A percentile compares a stretch with the other conserved stretches of the same genome.
Conservation (phyloP, 2,329 filamentous ascomycete species). For the Beauveria sp. region DNA sequence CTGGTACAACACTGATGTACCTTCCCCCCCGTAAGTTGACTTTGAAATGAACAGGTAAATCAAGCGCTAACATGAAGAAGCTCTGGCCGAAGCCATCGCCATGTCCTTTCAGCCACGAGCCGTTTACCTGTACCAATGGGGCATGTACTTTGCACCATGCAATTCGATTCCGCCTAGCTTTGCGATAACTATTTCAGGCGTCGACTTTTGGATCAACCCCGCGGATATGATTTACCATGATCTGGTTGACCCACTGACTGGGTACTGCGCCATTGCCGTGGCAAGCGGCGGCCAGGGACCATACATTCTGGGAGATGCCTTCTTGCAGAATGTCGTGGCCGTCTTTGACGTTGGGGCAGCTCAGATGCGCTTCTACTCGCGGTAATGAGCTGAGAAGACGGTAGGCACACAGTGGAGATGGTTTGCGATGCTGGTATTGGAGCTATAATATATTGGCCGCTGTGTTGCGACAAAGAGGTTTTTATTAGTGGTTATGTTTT, state of each 20-base stretch:
- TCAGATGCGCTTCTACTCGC: conserved; percentile 36
- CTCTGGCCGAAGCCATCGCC: conserved; percentile 41
- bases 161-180: conserved; percentile 38
- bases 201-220: conserved; percentile 40
- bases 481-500: conserved; percentile 11
- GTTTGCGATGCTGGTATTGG: conserved; percentile 5
- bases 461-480: conserved; percentile 7
- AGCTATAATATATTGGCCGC: conserved; percentile 10
- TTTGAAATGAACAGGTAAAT: neutral
- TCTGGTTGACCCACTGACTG: conserved; percentile 35
- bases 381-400: neutral
- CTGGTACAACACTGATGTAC: conserved; percentile 43
- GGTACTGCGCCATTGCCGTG: conserved; percentile 40
- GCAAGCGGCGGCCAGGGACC: conserved; percentile 36
- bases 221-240: conserved; percentile 39
- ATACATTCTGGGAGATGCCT: conserved; percentile 42
- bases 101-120: conserved; percentile 38
- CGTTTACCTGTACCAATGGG: conserved; percentile 38
- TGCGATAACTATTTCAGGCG: conserved; percentile 35
- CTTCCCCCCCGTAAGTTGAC: conserved; percentile 36
- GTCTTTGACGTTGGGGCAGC: conserved; percentile 40
- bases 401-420: neutral
- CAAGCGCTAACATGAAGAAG: conserved; percentile 19
- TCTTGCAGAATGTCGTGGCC: conserved; percentile 42
- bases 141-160: conserved; percentile 41